Conservation (phyloP, 2,329 filamentous ascomycete species). For the Cladosporium sp. region DNA sequence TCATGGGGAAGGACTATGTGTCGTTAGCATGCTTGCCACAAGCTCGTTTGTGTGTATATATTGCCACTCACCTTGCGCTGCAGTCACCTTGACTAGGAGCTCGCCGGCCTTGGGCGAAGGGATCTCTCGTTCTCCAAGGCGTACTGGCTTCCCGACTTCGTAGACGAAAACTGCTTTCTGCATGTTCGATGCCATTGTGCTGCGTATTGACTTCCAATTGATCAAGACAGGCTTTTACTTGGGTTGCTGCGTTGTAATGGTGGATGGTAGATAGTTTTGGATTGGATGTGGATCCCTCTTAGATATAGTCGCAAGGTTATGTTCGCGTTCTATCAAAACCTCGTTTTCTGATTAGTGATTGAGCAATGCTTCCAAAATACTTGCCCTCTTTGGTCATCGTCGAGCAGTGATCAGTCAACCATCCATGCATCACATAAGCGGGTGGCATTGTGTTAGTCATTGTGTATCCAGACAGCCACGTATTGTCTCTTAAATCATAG, state of each 20-base stretch:
- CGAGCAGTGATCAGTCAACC: not conserved
- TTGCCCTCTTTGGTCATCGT: not conserved
- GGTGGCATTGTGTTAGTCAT: not conserved
- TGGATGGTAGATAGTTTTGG: not conserved
- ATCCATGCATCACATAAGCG: not conserved
- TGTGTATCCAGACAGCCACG: not conserved
- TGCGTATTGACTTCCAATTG: not conserved
- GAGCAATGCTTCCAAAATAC: not conserved
- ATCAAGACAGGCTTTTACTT: not conserved
- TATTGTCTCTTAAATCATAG: no score
- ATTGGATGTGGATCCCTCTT: not conserved
- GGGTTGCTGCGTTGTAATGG: not conserved
- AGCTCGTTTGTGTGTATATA: no score
- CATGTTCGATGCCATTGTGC: not conserved
- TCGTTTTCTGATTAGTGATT: not conserved
- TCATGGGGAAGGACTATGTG: slow-evolving; percentile 23
- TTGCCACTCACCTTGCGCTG: slow-evolving; percentile 20
- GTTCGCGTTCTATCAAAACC: not conserved
- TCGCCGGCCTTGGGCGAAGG: slow-evolving; percentile 20
- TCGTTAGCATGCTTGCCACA: not conserved
- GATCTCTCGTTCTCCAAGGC: slow-evolving; percentile 4
- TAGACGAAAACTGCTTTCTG: slow-evolving; percentile 21
- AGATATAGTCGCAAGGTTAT: not conserved
- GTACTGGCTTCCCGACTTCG: slow-evolving; percentile 20
- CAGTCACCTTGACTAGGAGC: slow-evolving; percentile 21